Percentiles rank a stretch among this genome's conserved stretches.
These are phyloP conservation scores for Daedaleopsis nitida DNA, from an alignment of 768 basidiomycete species.

Conservation along the genomic window DNA sequence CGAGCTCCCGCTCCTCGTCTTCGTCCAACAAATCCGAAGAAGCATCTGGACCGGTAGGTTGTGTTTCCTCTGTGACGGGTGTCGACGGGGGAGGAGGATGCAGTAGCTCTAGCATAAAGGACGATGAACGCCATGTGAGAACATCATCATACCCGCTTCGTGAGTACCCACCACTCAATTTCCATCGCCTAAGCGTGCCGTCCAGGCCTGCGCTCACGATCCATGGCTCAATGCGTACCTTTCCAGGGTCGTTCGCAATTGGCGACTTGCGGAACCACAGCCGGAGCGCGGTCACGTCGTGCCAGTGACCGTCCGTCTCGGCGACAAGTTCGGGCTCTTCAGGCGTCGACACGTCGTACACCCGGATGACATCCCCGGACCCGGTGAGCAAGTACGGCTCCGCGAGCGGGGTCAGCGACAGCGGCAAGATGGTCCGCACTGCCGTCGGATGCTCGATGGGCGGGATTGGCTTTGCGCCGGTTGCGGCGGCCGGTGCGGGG, in stretches of 20 bases:
- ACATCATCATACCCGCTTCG: neutral
- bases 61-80: slow-evolving; percentile 11
- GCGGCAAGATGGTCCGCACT: slow-evolving; percentile 74
- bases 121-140: neutral
- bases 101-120: slow-evolving; percentile 13
- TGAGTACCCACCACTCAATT: slow-evolving; percentile 52
- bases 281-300: slow-evolving; percentile 77
- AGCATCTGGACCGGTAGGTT: slow-evolving; percentile 15
- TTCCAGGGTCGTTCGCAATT: slow-evolving; percentile 47
- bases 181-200: slow-evolving; percentile 87
- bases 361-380: slow-evolving; percentile 78
- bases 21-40: slow-evolving; percentile 69
- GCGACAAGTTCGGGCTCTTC: slow-evolving; percentile 71
- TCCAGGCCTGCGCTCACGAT: slow-evolving; percentile 85
- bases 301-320: slow-evolving; percentile 86
- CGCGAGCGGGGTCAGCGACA: slow-evolving; percentile 59
- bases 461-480: slow-evolving; percentile 39
- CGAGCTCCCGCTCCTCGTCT: slow-evolving; percentile 81
- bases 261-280: slow-evolving; percentile 64
- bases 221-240: slow-evolving; percentile 68
- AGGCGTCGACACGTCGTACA: slow-evolving; percentile 74
- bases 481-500: slow-evolving; percentile 30
- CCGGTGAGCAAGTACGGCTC: slow-evolving; percentile 83
- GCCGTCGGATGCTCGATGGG: slow-evolving; percentile 61
- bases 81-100: slow-evolving; percentile 13